Base-by-base conservation (phyloP, 768 basidiomycete genomes). In the Trametopsis cervina region DNA sequence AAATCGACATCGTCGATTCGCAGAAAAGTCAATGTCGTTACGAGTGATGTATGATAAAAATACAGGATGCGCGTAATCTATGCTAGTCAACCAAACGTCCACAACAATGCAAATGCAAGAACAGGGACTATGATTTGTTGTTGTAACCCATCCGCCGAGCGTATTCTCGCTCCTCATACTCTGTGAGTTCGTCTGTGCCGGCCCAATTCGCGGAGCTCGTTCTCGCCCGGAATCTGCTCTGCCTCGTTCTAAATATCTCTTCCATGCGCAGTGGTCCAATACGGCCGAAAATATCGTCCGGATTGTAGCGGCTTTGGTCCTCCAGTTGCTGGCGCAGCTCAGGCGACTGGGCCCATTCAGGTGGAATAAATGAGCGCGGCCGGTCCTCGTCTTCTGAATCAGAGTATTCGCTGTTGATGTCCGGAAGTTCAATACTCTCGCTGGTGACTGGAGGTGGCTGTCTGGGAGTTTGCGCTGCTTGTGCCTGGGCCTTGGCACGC, bases 121-220 rank as follows among this genome's bases (percentile, higher is more conserved):
- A 33, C 7, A 7, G 15, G 29, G 7, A 7, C 29, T 33, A 33
- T 33, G 29, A 15, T 33, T 33, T 33, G 15, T 15, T 33, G 9
- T 70, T 76, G 66, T 80, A 97, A 5, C 94, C 93, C 95, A 98
- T 98, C 49, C 88, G 74, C 58, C 76, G 76, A 4, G 85, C 91
- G 63, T 97, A 98, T 54, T 91, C 88, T 49, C 74, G 69, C 66
- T 94, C 83, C 66, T 97, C 95, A 54, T 85, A 81, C 20, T 72
- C 64, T 13, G 90, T 94, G 57, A 98, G 68, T 21, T 81, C 74
- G 67, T 97, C 95, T n/a, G 84, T 68, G n/a, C 90, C 91, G 4
- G 81, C 77, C 95, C 95, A 98, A 63, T 96, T 96, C 26, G 95
- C 95, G 10, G 90, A 94, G 59, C 91, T 94, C 7, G 90, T 89